Base-by-base conservation (phyloP, 306 rosid species). In the Abrus pulchellus region DNA sequence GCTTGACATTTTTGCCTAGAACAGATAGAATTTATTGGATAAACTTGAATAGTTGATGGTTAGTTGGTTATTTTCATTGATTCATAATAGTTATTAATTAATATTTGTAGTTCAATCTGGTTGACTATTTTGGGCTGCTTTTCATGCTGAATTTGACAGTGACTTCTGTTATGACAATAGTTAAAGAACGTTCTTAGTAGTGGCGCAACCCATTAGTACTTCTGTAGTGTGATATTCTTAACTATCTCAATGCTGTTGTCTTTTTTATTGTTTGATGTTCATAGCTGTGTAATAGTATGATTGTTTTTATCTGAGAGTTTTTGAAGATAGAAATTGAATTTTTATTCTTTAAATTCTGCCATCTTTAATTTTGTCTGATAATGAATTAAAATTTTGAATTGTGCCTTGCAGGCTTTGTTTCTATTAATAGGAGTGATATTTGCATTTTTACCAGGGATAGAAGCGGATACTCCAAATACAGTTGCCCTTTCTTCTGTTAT, bases 341-440 rank as follows among this genome's bases (percentile, higher is more conserved):
- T 72, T 34, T 61, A 43, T 53, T 13, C 41, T 66, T 4, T 60
- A 9, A 54, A 29, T 56, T 34, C 10, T 66, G 29, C 14, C 62
- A 5, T 50, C 20, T 57, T 50, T 50, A 33, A 9, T 36, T 78
- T 52, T 75, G 36, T 72, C 60, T 66, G 43, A 67, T 14, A 67
- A 38, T 67, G 43, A 69, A 75, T 74, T 72, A 41, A 67, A 83
- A 38, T 72, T 72, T 72, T 20, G 56, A 63, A 80, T 40, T 77
- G 64, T 77, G 65, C 59, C 45, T 34, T 81, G 89, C 94, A 92
- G 97, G 91, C 88, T 68, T 29, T 87, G 75, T 74, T 92, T 77
- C 90, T 84, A 14, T 68, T 88, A 52, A 32, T 85, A 47, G 94
- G 93, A 85, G 68, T 14, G 48, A 45, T 80, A 61, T 83, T 70